Evolutionary conservation across 192 early-diverging fungal species (phyloP).

Genomic region (Phlyctochytrium bullatum): DNA sequence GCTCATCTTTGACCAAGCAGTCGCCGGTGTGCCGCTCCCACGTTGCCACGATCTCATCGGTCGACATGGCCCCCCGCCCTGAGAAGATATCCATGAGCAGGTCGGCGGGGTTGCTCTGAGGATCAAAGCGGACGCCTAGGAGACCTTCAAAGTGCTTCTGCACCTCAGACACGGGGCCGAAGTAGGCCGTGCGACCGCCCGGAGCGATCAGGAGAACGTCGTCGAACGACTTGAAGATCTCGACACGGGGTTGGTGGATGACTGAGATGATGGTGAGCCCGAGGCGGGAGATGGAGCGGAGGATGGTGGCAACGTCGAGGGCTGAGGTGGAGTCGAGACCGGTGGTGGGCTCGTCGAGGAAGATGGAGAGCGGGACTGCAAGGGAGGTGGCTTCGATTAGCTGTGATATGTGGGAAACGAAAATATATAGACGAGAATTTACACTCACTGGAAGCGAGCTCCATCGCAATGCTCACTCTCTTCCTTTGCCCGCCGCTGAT

Average conservation of each 20-base stretch:
- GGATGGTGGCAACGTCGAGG: constrained; percentile 71
- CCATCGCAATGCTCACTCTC: constrained; percentile 75
- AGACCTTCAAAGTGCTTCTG: constrained; percentile 37
- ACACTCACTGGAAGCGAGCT: constrained; percentile 61
- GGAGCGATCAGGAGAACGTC: constrained; percentile 68
- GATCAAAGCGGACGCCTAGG: constrained; percentile 25
- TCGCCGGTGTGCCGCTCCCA: too few relatives aligned
- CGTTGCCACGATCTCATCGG: constrained; percentile 11
- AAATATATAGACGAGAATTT: background rate
- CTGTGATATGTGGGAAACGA: background rate
- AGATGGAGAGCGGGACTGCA: constrained; percentile 71
- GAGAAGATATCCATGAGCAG: constrained; percentile 48
- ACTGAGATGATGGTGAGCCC: constrained; percentile 63
- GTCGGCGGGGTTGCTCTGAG: constrained; percentile 36
- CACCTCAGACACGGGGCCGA: constrained; percentile 23
- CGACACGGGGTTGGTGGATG: constrained; percentile 83
- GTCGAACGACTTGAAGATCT: constrained; percentile 79
- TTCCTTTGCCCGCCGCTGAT: constrained; percentile 87
- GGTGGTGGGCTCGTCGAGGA: constrained; percentile 87
- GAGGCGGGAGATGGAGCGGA: constrained; percentile 72
- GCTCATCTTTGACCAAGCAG: too few relatives aligned
- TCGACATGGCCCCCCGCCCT: constrained; percentile 28
- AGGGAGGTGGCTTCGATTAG: too few relatives aligned
- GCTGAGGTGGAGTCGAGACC: constrained; percentile 70
- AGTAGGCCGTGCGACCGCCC: constrained; percentile 60